A percentile compares a stretch with the other conserved stretches of the same genome.
phyloP scores from a whole-genome alignment of 139 green algal species.

The Marvania coccoides region DNA sequence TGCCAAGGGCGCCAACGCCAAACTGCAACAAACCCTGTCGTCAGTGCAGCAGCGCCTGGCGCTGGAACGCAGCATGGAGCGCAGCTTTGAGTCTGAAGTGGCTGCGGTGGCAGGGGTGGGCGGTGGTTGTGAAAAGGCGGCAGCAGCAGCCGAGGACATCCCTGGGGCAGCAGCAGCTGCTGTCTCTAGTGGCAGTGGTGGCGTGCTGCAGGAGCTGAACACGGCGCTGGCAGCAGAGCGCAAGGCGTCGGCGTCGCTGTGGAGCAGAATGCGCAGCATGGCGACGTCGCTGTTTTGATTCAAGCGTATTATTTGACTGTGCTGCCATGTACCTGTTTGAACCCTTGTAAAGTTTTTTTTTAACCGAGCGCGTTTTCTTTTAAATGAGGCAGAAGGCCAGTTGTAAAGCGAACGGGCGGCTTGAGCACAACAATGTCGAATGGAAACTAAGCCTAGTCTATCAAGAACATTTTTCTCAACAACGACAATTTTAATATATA shows the following conservation, averaged over 20 bases:
- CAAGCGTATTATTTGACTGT: neutral
- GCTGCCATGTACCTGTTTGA: too few relatives aligned
- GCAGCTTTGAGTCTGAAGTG: neutral
- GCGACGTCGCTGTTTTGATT: neutral
- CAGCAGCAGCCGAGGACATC: neutral
- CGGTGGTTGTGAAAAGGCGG: neutral
- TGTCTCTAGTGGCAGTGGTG: too few relatives aligned
- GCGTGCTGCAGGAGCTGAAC: neutral
- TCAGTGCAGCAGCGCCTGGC: neutral
- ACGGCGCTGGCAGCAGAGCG: neutral
- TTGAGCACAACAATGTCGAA: too few relatives aligned
- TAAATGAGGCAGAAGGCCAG: too few relatives aligned
- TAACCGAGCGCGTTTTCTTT: too few relatives aligned
- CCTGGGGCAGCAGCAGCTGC: neutral
- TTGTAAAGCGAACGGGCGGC: too few relatives aligned
- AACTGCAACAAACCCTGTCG: neutral
- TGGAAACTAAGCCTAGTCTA: too few relatives aligned
- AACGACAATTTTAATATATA: too few relatives aligned
- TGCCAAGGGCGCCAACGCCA: neutral
- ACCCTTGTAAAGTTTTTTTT: too few relatives aligned
- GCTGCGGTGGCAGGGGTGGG: neutral
- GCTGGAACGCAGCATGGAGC: neutral
- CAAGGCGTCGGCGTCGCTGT: neutral
- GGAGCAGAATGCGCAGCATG: neutral
- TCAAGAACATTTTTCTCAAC: too few relatives aligned